These are phyloP conservation scores for Amaranthus palmeri DNA, from an alignment of 148 eudicot species.

Conservation along the genomic window DNA sequence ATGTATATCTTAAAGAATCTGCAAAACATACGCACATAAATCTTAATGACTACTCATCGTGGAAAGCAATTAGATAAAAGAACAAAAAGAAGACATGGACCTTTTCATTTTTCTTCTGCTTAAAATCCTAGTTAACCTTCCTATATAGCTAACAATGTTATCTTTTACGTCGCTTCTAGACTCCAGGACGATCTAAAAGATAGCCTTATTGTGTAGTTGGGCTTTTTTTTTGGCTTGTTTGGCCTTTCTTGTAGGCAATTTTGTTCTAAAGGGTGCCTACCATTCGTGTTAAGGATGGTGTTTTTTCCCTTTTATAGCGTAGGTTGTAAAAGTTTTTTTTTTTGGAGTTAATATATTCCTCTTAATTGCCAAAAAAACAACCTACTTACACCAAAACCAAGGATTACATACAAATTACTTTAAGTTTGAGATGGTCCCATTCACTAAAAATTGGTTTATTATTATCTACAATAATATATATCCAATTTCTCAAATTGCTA, in stretches of 20 bases:
- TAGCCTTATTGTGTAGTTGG: too few species aligned
- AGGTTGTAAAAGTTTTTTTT: too few species aligned
- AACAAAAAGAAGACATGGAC: background rate
- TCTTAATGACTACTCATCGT: background rate
- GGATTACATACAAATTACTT: background rate
- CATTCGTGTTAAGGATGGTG: too few species aligned
- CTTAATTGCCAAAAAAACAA: background rate
- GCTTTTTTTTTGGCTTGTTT: too few species aligned
- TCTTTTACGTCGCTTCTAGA: too few species aligned
- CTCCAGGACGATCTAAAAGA: too few species aligned
- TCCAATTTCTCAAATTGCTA: background rate
- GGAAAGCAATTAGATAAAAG: background rate
- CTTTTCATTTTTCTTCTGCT: background rate
- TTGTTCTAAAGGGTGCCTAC: too few species aligned
- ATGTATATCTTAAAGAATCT: conserved; percentile 68
- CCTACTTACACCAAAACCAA: background rate
- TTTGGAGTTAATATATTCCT: background rate
- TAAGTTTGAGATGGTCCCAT: background rate
- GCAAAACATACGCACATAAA: conserved; percentile 20
- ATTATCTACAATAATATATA: too few species aligned
- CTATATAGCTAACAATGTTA: background rate
- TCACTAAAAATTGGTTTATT: background rate
- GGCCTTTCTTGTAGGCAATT: too few species aligned
- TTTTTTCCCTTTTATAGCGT: too few species aligned
- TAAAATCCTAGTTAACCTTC: background rate